Conservation (phyloP, 371 early-diverging fungal genomes). For the Rhizopus sp. region DNA sequence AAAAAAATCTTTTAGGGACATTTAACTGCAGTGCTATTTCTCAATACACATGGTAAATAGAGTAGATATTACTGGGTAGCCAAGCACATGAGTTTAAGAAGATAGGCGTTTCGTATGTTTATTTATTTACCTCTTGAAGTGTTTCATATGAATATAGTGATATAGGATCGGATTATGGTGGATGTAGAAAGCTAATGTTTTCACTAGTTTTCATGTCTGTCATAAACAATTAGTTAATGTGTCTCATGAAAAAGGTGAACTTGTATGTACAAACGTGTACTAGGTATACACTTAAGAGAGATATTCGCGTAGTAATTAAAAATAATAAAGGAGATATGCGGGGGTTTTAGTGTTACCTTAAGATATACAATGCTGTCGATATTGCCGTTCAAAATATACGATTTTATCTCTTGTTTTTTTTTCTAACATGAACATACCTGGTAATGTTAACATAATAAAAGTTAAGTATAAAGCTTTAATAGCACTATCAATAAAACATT, state of each 20-base stretch:
- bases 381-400: slow-evolving; percentile 1
- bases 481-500: slow-evolving; percentile 6
- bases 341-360: too few relatives aligned
- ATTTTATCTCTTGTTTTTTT: too few relatives aligned
- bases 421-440: neutral
- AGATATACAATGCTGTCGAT: neutral
- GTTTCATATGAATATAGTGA: slow-evolving; percentile 4
- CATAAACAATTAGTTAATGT: slow-evolving; percentile 6
- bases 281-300: too few relatives aligned
- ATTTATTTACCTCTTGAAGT: slow-evolving; percentile 6
- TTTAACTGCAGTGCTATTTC: neutral
- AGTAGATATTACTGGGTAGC: slow-evolving; percentile 2
- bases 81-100: slow-evolving; percentile 2
- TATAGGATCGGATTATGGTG: slow-evolving; percentile 5
- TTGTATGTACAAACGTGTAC: neutral
- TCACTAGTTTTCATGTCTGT: slow-evolving; percentile 8
- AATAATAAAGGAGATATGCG: too few relatives aligned
- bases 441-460: slow-evolving; percentile 5
- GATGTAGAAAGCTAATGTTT: slow-evolving; percentile 4
- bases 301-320: neutral
- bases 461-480: too few relatives aligned
- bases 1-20: slow-evolving; percentile 1
- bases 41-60: slow-evolving; percentile 4
- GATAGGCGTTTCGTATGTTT: neutral
- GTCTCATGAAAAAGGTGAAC: too few relatives aligned